These are phyloP conservation scores for Phytophthora colocasiae DNA, from an alignment of 352 stramenopile genomes.

Conservation along the genomic window DNA sequence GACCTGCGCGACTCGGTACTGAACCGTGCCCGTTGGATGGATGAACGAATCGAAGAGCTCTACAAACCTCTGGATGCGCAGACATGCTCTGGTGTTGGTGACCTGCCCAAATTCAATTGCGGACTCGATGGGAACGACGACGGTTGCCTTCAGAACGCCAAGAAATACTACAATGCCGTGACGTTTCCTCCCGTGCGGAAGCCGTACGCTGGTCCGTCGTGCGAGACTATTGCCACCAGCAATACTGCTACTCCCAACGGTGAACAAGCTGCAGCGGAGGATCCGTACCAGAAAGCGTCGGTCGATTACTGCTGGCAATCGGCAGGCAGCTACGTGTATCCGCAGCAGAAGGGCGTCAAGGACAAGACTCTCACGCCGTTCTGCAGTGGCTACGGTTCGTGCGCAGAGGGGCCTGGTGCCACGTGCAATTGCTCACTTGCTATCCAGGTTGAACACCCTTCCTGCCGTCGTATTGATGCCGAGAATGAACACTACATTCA, in stretches of 20 bases:
- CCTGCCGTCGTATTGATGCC: conserved; percentile 71
- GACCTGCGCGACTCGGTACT: conserved; percentile 56
- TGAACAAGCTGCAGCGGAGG: conserved; percentile 21
- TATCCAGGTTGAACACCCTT: conserved; percentile 50
- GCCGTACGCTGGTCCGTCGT: conserved; percentile 52
- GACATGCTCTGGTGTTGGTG: conserved; percentile 68
- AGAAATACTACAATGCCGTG: conserved; percentile 70
- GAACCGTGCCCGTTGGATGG: conserved; percentile 73
- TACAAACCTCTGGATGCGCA: conserved; percentile 67
- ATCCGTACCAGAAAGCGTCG: conserved; percentile 52
- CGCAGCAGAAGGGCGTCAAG: conserved; percentile 64
- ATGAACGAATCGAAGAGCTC: conserved; percentile 66
- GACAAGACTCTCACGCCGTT: conserved; percentile 67
- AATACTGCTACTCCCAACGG: conserved; percentile 16
- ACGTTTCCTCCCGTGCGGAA: conserved; percentile 62
- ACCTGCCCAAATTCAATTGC: conserved; percentile 77
- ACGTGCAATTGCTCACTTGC: conserved; percentile 61
- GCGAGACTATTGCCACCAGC: conserved; percentile 32
- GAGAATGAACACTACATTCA: conserved; percentile 48
- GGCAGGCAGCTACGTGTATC: conserved; percentile 64
- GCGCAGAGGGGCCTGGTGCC: conserved; percentile 57
- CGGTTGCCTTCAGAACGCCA: conserved; percentile 61
- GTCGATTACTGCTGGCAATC: conserved; percentile 79
- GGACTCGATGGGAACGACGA: conserved; percentile 61
- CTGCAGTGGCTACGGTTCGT: conserved; percentile 74